phyloP scores from a whole-genome alignment of 2,329 filamentous ascomycete species.

The Penicillium rolfsii region DNA sequence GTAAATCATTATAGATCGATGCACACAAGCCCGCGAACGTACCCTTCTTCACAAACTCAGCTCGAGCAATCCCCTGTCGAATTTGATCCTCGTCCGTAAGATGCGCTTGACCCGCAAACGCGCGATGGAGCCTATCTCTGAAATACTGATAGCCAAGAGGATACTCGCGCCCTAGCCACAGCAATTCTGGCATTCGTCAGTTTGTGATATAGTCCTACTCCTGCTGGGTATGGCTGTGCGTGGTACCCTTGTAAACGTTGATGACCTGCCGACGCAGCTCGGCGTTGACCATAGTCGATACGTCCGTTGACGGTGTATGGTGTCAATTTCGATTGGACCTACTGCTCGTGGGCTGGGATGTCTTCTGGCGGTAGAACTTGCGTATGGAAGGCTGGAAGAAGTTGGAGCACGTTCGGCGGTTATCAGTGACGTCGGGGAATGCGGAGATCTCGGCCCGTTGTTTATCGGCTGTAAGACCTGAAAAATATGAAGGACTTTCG shows the following conservation, averaged over 20 bases:
- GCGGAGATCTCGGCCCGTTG: constrained; percentile 19
- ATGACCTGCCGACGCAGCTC: constrained; percentile 77
- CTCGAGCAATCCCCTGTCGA: constrained; percentile 71
- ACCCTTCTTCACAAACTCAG: constrained; percentile 92
- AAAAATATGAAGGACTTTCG: background rate
- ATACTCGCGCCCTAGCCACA: constrained; percentile 83
- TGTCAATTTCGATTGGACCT: background rate
- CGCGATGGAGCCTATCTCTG: constrained; percentile 76
- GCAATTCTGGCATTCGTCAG: constrained; percentile 64
- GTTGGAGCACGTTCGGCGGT: constrained; percentile 21
- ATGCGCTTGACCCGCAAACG: constrained; percentile 75
- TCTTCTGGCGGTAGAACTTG: background rate
- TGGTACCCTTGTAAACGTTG: constrained; percentile 80
- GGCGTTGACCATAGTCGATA: constrained; percentile 50
- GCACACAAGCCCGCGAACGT: constrained; percentile 15
- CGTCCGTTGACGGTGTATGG: constrained; percentile 1
- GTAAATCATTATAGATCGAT: background rate
- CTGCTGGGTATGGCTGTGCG: background rate
- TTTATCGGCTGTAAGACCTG: constrained; percentile 10
- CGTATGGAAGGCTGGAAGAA: background rate
- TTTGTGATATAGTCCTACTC: too few relatives aligned
- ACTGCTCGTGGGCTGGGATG: background rate
- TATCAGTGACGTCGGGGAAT: constrained; percentile 27
- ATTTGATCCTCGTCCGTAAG: constrained; percentile 76
- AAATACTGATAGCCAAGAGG: constrained; percentile 85